These are phyloP conservation scores for Mucor mucedo DNA, from an alignment of 371 early-diverging fungal genomes.

Conservation along the genomic window DNA sequence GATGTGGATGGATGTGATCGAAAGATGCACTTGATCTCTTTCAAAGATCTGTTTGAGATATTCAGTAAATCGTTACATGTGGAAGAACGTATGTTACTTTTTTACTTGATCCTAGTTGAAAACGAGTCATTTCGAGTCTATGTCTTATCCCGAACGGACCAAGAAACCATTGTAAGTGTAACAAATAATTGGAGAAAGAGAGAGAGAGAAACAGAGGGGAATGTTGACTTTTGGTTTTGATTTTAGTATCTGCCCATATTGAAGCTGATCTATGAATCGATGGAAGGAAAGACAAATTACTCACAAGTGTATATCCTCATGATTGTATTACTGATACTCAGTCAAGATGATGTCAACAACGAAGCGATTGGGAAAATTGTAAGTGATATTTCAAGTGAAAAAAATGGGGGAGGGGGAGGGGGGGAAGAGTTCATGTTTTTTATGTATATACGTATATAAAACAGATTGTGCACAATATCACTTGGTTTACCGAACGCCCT, in stretches of 20 bases:
- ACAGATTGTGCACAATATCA: constrained; percentile 61
- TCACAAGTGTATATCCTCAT: constrained; percentile 73
- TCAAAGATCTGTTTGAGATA: constrained; percentile 66
- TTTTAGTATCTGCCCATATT: constrained; percentile 71
- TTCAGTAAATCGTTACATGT: constrained; percentile 66
- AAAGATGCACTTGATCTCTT: constrained; percentile 60
- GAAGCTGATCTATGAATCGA: constrained; percentile 69
- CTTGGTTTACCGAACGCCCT: constrained; percentile 79
- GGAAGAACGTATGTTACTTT: constrained; percentile 70
- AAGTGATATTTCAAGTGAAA: constrained; percentile 26
- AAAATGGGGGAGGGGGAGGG: no score
- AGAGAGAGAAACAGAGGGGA: no score
- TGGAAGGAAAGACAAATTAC: constrained; percentile 66
- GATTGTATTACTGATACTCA: constrained; percentile 66
- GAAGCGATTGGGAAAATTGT: constrained; percentile 79
- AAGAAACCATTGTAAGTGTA: constrained; percentile 66
- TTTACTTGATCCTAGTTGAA: constrained; percentile 72
- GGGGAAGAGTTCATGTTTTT: neutral
- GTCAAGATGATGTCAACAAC: constrained; percentile 76
- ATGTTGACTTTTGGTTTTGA: no score
- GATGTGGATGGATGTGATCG: constrained; percentile 28
- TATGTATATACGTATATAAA: neutral
- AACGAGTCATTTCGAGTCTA: constrained; percentile 75
- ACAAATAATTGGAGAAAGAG: no score
- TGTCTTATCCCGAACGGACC: constrained; percentile 77